phyloP scores from a whole-genome alignment of 148 eudicot genomes.

The Chenopodium formosanum region DNA sequence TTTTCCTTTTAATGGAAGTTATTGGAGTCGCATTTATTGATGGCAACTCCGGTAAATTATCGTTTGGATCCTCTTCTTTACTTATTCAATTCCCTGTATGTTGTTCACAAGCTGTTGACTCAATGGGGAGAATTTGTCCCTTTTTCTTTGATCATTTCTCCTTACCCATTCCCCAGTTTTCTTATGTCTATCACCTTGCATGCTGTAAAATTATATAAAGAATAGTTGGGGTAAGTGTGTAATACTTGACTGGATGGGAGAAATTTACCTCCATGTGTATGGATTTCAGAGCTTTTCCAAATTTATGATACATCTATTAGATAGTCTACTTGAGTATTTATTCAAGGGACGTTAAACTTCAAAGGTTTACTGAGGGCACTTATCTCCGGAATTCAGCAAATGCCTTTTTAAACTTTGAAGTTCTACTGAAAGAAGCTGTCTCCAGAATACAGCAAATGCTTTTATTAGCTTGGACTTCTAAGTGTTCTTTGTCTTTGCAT shows the following conservation, averaged over 20 bases:
- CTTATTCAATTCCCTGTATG: neutral
- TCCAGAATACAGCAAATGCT: neutral
- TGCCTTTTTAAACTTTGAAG: neutral
- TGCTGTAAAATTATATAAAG: neutral
- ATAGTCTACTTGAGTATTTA: neutral
- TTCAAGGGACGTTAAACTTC: neutral
- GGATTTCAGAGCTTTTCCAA: neutral
- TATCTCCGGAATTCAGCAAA: neutral
- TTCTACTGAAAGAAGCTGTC: neutral
- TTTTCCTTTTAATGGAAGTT: neutral
- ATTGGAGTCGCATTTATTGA: neutral
- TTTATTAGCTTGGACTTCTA: neutral
- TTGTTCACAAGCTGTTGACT: neutral
- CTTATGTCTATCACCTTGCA: slow-evolving; percentile 2
- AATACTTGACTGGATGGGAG: slow-evolving; percentile 2
- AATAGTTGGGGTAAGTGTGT: neutral
- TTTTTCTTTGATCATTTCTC: neutral
- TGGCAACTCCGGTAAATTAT: neutral
- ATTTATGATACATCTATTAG: neutral
- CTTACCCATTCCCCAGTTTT: neutral
- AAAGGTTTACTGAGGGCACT: neutral
- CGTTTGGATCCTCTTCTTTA: neutral
- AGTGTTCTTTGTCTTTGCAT: neutral
- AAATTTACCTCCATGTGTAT: neutral
- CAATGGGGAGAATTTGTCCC: neutral